phyloP scores from a whole-genome alignment of 2,329 filamentous ascomycete genomes.

The Claviceps sp. region DNA sequence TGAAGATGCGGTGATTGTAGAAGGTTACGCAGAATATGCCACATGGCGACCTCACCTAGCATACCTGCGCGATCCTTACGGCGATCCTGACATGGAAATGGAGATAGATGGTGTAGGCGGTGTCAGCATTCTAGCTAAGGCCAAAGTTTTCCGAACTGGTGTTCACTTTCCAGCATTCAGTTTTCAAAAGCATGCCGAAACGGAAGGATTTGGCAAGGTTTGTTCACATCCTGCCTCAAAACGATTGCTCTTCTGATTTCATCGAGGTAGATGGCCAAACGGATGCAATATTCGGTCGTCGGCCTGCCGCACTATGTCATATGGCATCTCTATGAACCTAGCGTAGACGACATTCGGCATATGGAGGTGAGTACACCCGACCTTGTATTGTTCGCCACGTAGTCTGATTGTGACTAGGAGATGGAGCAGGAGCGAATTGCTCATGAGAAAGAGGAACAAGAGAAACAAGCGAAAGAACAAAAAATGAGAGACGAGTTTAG shows the following conservation, averaged over 20 bases:
- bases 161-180: constrained; percentile 98
- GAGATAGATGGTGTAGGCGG: constrained; percentile 96
- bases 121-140: constrained; percentile 94
- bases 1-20: constrained; percentile 96
- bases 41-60: constrained; percentile 96
- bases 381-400: not conserved
- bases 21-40: constrained; percentile 96
- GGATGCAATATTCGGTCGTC: constrained; percentile 91
- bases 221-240: constrained; percentile 9
- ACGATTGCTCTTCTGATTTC: not conserved
- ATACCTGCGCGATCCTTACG: constrained; percentile 91
- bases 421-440: constrained; percentile 81
- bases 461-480: constrained; percentile 64
- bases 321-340: constrained; percentile 99
- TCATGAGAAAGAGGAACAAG: constrained; percentile 54
- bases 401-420: constrained; percentile 39
- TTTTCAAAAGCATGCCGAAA: constrained; percentile 97
- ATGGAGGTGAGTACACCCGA: constrained; percentile 55
- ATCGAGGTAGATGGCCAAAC: constrained; percentile 69
- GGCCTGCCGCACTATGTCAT: constrained; percentile 96
- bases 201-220: constrained; percentile 97
- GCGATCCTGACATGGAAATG: constrained; percentile 99
- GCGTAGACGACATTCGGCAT: constrained; percentile 88
- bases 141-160: constrained; percentile 83
- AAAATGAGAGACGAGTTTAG: constrained; percentile 65